Base-by-base conservation (phyloP, 2,329 filamentous ascomycete genomes). In the Ilyonectria robusta region DNA sequence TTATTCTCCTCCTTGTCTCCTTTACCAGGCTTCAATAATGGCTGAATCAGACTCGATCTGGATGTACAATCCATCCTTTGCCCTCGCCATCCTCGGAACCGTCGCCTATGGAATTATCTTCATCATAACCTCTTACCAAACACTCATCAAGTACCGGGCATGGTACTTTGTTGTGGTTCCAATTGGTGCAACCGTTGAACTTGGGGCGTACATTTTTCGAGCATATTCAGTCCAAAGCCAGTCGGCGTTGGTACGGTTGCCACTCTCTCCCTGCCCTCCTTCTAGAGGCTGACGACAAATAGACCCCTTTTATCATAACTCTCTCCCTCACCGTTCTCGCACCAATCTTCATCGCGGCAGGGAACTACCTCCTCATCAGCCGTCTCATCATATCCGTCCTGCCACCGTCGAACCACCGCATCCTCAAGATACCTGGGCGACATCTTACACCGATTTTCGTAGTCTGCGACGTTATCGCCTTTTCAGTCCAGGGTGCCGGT, bases 301-400 rank as follows among this genome's bases (percentile, higher is more conserved):
- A 81, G 78, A 71, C 75, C 1, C 74, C 82, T 1, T 85, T 83
- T 59, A 79, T 84, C 6, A 69, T 78, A 44, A 81, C 79, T 1
- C 69, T 79, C 5, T 81, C 80, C 0, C 77, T 84, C 23, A 83
- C 85, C n/a, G 82, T 86, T 13, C 78, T 87, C 46, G 83, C 84
- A 0, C 85, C 85, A 0, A 78, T 86, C 47, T 81, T 87, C 58
- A 75, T 86, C 55, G 84, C 84, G 17, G 85, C 85, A 0, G 84
- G 83, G 2, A 83, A 86, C 62, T 87, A 87, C 73, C 80, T 87
- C 59, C 80, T 87, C 51, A 82, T 87, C 58, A 84, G 82, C n/a
- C 80, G 83, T 13, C 75, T 87, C 6, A 82, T 85, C 60, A 74
- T 79, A 11, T 72, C 76, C 11, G 80, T 81, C 10, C 78, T 84